These are phyloP conservation scores for Picochlorum sp. DNA, from an alignment of 139 green algal genomes.

Conservation along the genomic window DNA sequence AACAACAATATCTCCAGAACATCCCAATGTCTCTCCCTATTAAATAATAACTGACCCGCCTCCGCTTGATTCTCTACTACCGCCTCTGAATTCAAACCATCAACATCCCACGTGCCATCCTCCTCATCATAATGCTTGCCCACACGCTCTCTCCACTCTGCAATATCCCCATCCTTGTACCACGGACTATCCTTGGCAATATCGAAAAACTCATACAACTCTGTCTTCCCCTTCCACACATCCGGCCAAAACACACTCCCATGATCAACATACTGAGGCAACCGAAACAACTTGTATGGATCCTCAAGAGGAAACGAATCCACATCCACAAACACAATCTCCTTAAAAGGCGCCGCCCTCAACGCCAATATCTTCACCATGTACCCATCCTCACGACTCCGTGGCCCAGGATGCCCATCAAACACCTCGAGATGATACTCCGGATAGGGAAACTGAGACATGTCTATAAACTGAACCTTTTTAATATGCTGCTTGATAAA, in stretches of 20 bases:
- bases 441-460: not conserved
- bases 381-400: conserved; percentile 8
- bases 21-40: conserved; percentile 17
- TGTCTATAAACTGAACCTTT: not conserved
- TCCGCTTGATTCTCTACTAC: not conserved
- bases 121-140: not conserved
- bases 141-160: not conserved
- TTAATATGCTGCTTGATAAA: conserved; percentile 6
- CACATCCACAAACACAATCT: conserved; percentile 27
- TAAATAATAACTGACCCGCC: not conserved
- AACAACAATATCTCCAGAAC: conserved; percentile 34
- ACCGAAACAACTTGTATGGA: conserved; percentile 22
- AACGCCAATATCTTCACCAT: conserved; percentile 19
- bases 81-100: not conserved
- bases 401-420: not conserved
- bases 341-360: conserved; percentile 14
- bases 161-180: not conserved
- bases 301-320: conserved; percentile 24
- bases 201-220: conserved; percentile 17
- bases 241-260: conserved; percentile 39
- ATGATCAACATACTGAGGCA: conserved; percentile 3
- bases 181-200: conserved; percentile 15
- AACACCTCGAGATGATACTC: not conserved
- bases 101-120: not conserved
- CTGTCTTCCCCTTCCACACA: conserved; percentile 14